Evolutionary conservation across 179 eudicot genomes (phyloP), one percentile per base, ranked within the genome.

Genomic region (Heliamphora pulchella): DNA sequence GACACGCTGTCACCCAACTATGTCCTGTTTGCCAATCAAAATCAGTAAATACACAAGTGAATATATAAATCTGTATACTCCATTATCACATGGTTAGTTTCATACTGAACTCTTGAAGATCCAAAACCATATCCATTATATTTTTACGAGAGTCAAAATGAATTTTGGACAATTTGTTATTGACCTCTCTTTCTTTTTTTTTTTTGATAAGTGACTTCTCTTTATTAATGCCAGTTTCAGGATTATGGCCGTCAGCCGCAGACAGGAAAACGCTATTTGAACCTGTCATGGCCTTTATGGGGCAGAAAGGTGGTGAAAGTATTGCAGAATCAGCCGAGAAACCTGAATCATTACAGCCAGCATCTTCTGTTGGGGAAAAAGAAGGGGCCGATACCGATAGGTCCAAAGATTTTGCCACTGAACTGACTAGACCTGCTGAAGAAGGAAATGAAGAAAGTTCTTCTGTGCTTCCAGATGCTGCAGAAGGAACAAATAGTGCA

Each of bases 281-380:
- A 39, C 92, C 97, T 78, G 91, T 88, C 80, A 89, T 87, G 88
- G 84, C 91, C 51, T 89, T 91, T 84, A 89, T 87, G 93, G 97
- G 96, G 63, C 89, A 88, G 50, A 85, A 85, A 85, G 90, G 79
- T 75, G 91, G 80, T 77, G 92, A 91, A 71, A 77, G 44, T 61
- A 68, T 50, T 10, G 89, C 64, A 50, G 89, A 86, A 69, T 73
- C 88, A 46, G 20, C 78, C 64, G 90, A 80, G 63, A 71, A 79
- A 68, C 59, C 90, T 31, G 91, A 71, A 81, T 78, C 82, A 80
- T 58, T 69, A 69, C 82, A 81, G 76, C 81, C 48, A 55, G 79
- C 85, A 46, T 82, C 89, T 75, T 77, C 87, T 51, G 48, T 61
- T 59, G 84, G 85, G 86, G 89, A 74, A 75, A 55, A 83, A 66